Evolutionary conservation across 1,284 basidiomycete species (phyloP).

Genomic region (Papiliotrema terrestris): DNA sequence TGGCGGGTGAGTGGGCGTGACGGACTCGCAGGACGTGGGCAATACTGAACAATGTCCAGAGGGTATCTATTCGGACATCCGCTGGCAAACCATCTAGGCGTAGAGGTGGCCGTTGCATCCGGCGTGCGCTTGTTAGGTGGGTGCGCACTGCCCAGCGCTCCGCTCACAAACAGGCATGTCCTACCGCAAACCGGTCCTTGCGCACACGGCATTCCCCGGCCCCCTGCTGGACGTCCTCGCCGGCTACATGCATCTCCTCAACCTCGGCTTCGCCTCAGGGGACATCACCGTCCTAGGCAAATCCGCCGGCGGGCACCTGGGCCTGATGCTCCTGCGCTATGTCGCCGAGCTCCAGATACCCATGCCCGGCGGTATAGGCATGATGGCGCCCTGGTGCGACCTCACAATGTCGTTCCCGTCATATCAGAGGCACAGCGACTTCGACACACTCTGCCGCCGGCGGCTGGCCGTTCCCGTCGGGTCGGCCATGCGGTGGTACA

Average conservation of each 20-base stretch:
- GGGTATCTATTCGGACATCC: neutral
- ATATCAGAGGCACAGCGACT: neutral
- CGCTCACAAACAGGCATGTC: conserved; percentile 7
- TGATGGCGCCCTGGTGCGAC: conserved; percentile 2
- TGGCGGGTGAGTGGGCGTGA: conserved; percentile 21
- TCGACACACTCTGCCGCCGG: neutral
- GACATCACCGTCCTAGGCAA: conserved; percentile 63
- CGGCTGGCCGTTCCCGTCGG: neutral
- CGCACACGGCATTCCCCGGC: conserved; percentile 54
- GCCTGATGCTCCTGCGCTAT: conserved; percentile 51
- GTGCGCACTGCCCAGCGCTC: neutral
- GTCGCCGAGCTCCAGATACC: neutral
- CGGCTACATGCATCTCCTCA: conserved; percentile 59
- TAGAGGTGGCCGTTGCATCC: neutral
- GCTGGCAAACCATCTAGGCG: neutral
- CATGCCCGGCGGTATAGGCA: neutral
- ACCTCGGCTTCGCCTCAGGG: conserved; percentile 51
- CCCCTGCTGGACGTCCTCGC: conserved; percentile 60
- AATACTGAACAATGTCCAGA: neutral
- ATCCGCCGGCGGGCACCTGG: conserved; percentile 62
- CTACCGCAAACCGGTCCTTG: conserved; percentile 16
- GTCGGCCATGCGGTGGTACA: neutral
- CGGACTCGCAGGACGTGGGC: too few species aligned
- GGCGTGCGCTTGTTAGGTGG: neutral
- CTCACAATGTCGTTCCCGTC: neutral